Evolutionary conservation across 2,329 filamentous ascomycete species (phyloP), one percentile per base, ranked within the genome.

Genomic region (Hyphodiscus sp.): DNA sequence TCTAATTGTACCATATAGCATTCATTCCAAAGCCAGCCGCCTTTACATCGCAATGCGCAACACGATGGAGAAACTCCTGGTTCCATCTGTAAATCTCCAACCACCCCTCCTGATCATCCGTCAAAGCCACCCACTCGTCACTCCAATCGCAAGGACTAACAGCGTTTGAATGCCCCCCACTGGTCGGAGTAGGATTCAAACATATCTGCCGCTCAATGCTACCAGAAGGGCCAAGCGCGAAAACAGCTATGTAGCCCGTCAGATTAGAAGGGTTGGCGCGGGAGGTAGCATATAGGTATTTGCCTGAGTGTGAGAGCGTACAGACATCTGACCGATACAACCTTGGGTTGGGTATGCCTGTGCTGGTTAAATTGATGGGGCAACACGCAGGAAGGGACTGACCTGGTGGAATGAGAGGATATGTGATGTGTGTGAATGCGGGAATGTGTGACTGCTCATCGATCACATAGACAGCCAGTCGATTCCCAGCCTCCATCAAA

Each of bases 11-110:
- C 90, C 90, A 95, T 58, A 95, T 91, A n/a, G 89, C 89, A 72
- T 95, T 95, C 90, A 95, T 95, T 1, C 89, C 89, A 68, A 95
- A 95, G 1, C 90, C 90, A n/a, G 87, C 88, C 73, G 95, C 90
- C 6, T 84, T 83, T 41, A 95, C 84, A 61, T 89, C 83, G 58
- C 88, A 75, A 58, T 87, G 78, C 16, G 89, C 89, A 8, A 95
- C 89, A 2, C 89, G 76, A 1, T 82, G 85, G 50, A 95, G 72
- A 62, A 86, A 89, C 75, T 94, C 89, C 54, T 91, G 85, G 60
- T 86, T 78, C 87, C 89, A 95, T 51, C 89, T 78, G 69, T 95
- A 95, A 53, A 95, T 88, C 74, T 95, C 90, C 19, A 95, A 73
- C 74, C 87, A 92, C 6, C 90, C 90, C 61, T 91, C 82, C 73